These are phyloP conservation scores for Talaromyces piceae DNA, from an alignment of 2,329 filamentous ascomycete genomes.

Conservation along the genomic window DNA sequence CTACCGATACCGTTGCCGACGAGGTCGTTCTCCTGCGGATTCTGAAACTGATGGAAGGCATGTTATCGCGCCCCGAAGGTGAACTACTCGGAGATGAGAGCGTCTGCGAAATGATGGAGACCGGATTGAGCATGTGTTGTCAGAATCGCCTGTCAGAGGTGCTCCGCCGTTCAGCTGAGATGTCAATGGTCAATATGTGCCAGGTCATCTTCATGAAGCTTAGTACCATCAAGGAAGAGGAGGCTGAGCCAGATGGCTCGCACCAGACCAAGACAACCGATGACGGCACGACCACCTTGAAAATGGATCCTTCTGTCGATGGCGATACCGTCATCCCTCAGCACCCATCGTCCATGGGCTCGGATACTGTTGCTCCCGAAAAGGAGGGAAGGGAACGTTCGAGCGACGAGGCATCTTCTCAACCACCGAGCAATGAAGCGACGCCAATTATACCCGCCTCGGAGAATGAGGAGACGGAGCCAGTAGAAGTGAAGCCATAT, in stretches of 20 bases:
- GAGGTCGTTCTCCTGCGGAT: slow-evolving; percentile 94
- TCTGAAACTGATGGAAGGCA: slow-evolving; percentile 94
- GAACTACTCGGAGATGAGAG: slow-evolving; percentile 95
- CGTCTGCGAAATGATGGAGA: slow-evolving; percentile 99
- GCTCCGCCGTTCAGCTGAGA: slow-evolving; percentile 82
- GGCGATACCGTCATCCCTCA: slow-evolving; percentile 54
- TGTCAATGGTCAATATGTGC: slow-evolving; percentile 98
- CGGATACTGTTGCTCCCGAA: slow-evolving; percentile 25
- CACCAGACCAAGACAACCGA: slow-evolving; percentile 51
- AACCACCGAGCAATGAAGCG: slow-evolving; percentile 25
- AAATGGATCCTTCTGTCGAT: slow-evolving; percentile 73
- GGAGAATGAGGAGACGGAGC: slow-evolving; percentile 38
- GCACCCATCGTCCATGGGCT: slow-evolving; percentile 35
- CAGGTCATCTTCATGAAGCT: slow-evolving; percentile 95
- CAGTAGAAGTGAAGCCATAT: slow-evolving; percentile 68
- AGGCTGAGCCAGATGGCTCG: slow-evolving; percentile 57
- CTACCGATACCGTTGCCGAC: slow-evolving; percentile 87
- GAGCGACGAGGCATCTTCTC: slow-evolving; percentile 28
- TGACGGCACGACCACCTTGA: slow-evolving; percentile 65
- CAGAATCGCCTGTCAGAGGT: slow-evolving; percentile 87
- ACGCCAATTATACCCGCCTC: slow-evolving; percentile 28
- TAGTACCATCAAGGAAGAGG: slow-evolving; percentile 71
- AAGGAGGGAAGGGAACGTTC: slow-evolving; percentile 22
- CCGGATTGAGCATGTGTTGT: slow-evolving; percentile 92
- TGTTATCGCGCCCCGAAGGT: slow-evolving; percentile 89